These are phyloP conservation scores for Coemansia sp. DNA, from an alignment of 192 early-diverging fungal genomes.

Conservation along the genomic window DNA sequence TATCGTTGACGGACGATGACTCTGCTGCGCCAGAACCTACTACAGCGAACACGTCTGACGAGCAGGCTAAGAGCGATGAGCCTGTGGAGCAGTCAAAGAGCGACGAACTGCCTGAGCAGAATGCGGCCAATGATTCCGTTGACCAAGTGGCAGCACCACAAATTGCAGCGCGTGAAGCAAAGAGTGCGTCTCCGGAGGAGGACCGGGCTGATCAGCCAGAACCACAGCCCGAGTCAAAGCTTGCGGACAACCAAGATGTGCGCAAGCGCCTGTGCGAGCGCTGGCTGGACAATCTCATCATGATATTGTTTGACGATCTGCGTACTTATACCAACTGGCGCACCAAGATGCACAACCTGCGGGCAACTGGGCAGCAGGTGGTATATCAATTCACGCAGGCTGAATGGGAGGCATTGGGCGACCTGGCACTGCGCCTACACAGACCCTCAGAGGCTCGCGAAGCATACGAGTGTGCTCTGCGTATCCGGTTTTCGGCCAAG, in stretches of 20 bases:
- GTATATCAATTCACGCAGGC: constrained; percentile 89
- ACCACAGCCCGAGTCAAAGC: not conserved
- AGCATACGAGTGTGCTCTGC: constrained; percentile 82
- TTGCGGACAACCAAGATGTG: not conserved
- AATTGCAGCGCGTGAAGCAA: constrained; percentile 21
- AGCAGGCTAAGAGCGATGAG: constrained; percentile 7
- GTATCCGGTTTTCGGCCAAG: constrained; percentile 89
- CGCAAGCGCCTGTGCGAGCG: constrained; percentile 97
- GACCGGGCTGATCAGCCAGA: not conserved
- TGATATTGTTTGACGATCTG: constrained; percentile 97
- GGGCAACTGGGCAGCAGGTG: constrained; percentile 57
- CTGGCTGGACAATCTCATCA: constrained; percentile 99
- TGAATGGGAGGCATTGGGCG: constrained; percentile 98
- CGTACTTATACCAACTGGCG: constrained; percentile 92
- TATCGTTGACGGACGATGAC: constrained; percentile 40
- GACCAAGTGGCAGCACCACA: constrained; percentile 29
- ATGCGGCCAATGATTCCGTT: constrained; percentile 14
- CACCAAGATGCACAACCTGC: constrained; percentile 68
- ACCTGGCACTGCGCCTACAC: constrained; percentile 82
- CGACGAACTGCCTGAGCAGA: not conserved
- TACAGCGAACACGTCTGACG: not conserved
- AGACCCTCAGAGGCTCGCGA: constrained; percentile 90
- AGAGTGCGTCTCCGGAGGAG: not conserved
- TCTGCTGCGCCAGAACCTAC: not conserved
- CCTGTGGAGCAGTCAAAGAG: not conserved